phyloP scores from a whole-genome alignment of 805 yeast genomes.

The Wickerhamomyces alni region DNA sequence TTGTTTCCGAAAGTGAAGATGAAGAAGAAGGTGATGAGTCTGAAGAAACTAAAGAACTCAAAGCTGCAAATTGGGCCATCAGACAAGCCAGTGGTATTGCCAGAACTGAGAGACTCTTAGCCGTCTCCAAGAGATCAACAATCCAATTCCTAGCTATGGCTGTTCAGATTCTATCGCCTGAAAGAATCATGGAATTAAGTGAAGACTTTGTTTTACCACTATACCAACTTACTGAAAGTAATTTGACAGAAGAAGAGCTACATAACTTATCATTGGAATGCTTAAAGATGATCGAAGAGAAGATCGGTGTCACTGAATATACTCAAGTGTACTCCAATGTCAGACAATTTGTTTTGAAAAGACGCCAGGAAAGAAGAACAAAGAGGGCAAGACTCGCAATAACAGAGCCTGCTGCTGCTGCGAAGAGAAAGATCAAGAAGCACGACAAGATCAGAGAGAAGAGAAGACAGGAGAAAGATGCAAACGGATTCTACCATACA shows the following conservation, averaged over 20 bases:
- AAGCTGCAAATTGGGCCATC: slow-evolving; percentile 55
- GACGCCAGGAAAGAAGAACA: slow-evolving; percentile 72
- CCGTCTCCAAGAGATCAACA: slow-evolving; percentile 56
- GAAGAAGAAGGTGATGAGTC: slow-evolving; percentile 21
- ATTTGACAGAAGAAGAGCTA: slow-evolving; percentile 39
- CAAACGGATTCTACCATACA: slow-evolving; percentile 64
- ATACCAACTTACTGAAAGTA: slow-evolving; percentile 40
- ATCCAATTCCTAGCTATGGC: slow-evolving; percentile 68
- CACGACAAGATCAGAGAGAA: slow-evolving; percentile 73
- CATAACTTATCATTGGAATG: slow-evolving; percentile 56
- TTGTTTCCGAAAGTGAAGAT: slow-evolving; percentile 10
- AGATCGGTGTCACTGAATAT: slow-evolving; percentile 68
- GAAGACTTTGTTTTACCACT: slow-evolving; percentile 51
- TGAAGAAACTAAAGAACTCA: slow-evolving; percentile 13
- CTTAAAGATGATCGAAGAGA: slow-evolving; percentile 56
- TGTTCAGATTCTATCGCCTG: slow-evolving; percentile 41
- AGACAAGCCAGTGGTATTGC: slow-evolving; percentile 55
- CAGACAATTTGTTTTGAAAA: slow-evolving; percentile 48
- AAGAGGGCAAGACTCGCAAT: slow-evolving; percentile 72
- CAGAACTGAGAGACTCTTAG: slow-evolving; percentile 58
- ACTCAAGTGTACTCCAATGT: slow-evolving; percentile 56
- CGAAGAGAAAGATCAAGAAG: slow-evolving; percentile 68
- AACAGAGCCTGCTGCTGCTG: slow-evolving; percentile 76
- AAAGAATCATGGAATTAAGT: slow-evolving; percentile 35
- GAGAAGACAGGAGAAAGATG: slow-evolving; percentile 70